These are phyloP conservation scores for Fonsecaea pugnacius DNA, from an alignment of 2,329 filamentous ascomycete genomes.

Conservation along the genomic window DNA sequence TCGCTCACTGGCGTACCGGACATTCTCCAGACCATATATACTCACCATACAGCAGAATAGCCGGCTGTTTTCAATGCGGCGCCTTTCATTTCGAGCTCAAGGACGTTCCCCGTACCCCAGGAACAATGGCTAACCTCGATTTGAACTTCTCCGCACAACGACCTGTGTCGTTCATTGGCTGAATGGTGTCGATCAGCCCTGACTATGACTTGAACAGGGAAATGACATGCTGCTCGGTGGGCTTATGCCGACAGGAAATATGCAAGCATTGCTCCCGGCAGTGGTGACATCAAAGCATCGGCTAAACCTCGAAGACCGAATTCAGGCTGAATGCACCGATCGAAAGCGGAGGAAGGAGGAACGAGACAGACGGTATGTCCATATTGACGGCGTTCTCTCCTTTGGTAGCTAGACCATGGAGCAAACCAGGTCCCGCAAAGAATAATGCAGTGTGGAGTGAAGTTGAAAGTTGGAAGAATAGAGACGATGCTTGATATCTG, in stretches of 20 bases:
- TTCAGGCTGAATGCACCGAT: constrained; percentile 26
- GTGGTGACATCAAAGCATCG: constrained; percentile 18
- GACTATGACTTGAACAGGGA: constrained; percentile 12
- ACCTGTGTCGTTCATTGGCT: constrained; percentile 4
- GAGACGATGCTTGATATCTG: not conserved
- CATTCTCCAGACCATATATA: constrained; percentile 5
- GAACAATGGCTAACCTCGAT: constrained; percentile 7
- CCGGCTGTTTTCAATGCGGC: constrained; percentile 11
- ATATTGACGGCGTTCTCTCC: constrained; percentile 7
- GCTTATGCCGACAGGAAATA: constrained; percentile 13
- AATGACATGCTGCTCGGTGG: constrained; percentile 24
- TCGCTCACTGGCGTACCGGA: not conserved
- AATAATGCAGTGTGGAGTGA: not conserved
- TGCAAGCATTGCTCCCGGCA: constrained; percentile 18
- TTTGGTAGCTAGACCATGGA: not conserved
- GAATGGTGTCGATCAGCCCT: constrained; percentile 5
- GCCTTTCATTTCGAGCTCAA: not conserved
- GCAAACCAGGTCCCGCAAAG: not conserved
- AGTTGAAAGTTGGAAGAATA: constrained; percentile 1
- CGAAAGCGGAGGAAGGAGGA: not conserved
- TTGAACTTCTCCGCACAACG: constrained; percentile 12
- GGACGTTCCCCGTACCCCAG: constrained; percentile 18
- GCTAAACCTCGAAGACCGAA: constrained; percentile 24
- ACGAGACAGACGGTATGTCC: too few species aligned
- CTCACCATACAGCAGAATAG: not conserved